Evolutionary conservation across 2,329 filamentous ascomycete genomes (phyloP), one percentile per base, ranked within the genome.

Genomic region (Ustulina deusta): DNA sequence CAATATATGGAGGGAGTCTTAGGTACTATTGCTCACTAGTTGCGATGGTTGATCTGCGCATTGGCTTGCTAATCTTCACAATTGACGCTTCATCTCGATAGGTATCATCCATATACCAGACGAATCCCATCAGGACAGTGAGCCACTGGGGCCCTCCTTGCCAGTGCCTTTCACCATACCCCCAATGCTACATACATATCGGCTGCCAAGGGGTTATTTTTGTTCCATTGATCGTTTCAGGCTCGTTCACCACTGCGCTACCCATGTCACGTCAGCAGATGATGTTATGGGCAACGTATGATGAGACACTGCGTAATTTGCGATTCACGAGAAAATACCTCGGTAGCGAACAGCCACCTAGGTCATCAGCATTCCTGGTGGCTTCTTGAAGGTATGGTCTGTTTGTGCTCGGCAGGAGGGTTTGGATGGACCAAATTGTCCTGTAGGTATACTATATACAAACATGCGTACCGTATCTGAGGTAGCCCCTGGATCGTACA

Each of bases 161-260:
- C 29, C 32, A 42, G 15, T 63, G 10, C 44, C 38, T 40, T 49
- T 54, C 20, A 20, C 22, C 10, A 32, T 49, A 40, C 29, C 52
- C 49, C 61, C 44, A 60, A 62, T 57, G 25, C 44, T 51, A 62
- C 58, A 46, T 52, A 44, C 55, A 40, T 46, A 36, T 46, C 22
- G 11, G 27, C 10, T 44, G 36, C 22, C 32, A 69, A 68, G 63
- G 67, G 44, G 56, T 25, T 58, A 11, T 32, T 52, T 29, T 46
- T 63, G 68, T 68, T 65, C 68, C 68, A 65, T 65, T 62, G 17
- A 40, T 56, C 29, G 68, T 70, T 68, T 65, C 68, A 70, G 57
- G 17, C 32, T 67, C 22, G 42, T 49, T 63, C 58, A 55, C 29
- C 20, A 63, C 49, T 22, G 13, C 10, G 44, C 34, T 61, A 48